Percentiles rank a stretch among this genome's conserved stretches.
These are phyloP conservation scores for Xylaria sp. DNA, from an alignment of 2,329 filamentous ascomycete genomes.

Conservation along the genomic window DNA sequence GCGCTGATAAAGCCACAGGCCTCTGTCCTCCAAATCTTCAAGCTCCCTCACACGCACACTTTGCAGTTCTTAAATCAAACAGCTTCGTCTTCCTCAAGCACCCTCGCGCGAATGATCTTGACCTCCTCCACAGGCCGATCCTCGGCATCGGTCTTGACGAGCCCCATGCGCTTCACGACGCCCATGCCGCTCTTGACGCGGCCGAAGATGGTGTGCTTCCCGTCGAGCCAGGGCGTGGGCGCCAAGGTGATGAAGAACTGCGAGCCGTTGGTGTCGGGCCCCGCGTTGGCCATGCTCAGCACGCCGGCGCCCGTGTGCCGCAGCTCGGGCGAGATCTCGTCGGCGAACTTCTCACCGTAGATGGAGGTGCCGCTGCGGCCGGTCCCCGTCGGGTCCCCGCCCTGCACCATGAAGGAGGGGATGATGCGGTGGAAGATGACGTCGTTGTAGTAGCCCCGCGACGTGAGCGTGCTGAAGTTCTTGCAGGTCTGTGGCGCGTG, in stretches of 20 bases:
- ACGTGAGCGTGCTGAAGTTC: constrained; percentile 85
- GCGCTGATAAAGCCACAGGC: background rate
- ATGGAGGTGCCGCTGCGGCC: constrained; percentile 89
- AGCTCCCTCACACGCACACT: background rate
- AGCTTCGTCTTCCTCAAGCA: constrained; percentile 69
- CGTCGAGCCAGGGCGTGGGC: constrained; percentile 95
- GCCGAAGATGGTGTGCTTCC: constrained; percentile 97
- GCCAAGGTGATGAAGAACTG: constrained; percentile 98
- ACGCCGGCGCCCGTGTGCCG: constrained; percentile 94
- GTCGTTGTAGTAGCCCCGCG: constrained; percentile 87
- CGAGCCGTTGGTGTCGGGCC: constrained; percentile 90
- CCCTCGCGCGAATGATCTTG: constrained; percentile 77
- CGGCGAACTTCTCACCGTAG: constrained; percentile 92
- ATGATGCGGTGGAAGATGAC: constrained; percentile 95
- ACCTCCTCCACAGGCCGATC: constrained; percentile 86
- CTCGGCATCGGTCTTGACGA: constrained; percentile 84
- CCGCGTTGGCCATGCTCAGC: constrained; percentile 96
- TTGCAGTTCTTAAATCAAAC: background rate
- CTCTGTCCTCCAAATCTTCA: background rate
- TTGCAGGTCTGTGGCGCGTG: constrained; percentile 91
- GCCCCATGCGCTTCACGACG: constrained; percentile 86
- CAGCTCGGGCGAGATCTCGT: constrained; percentile 82
- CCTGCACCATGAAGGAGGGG: constrained; percentile 95
- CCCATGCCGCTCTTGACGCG: constrained; percentile 85
- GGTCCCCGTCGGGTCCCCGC: constrained; percentile 92